phyloP scores from a whole-genome alignment of 805 yeast species.

The Hanseniaspora occidentalis region DNA sequence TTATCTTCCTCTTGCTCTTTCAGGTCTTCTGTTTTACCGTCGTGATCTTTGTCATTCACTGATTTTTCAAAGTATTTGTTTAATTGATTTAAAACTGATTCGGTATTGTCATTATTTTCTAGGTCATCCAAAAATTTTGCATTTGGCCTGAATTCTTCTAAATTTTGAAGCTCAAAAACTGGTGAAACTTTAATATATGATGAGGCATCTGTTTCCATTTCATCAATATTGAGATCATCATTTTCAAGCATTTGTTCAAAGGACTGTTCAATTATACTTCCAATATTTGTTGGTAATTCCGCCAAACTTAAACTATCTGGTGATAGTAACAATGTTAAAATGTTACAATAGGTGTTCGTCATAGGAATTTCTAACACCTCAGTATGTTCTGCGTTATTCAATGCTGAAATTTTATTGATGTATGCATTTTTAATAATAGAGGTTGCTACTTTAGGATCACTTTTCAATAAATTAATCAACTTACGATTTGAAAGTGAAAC shows the following conservation, averaged over 20 bases:
- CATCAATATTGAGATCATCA: neutral
- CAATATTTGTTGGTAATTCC: neutral
- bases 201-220: neutral
- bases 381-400: too few species aligned
- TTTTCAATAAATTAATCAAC: neutral
- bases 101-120: neutral
- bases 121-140: slow-evolving; percentile 6
- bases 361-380: neutral
- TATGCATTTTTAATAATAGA: neutral
- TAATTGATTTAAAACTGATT: neutral
- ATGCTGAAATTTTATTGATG: neutral
- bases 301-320: neutral
- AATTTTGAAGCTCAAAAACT: neutral
- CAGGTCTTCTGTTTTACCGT: neutral
- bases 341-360: neutral
- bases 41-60: neutral
- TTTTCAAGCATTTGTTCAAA: neutral
- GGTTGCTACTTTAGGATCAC: neutral
- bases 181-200: neutral
- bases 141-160: neutral
- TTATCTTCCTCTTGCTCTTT: slow-evolving; percentile 13
- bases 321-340: neutral
- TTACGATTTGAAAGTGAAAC: neutral
- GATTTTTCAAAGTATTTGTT: neutral
- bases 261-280: neutral